A percentile compares a stretch with the other conserved stretches of the same genome.
phyloP scores from a whole-genome alignment of 331 rosid species.

The Pyrus hybrid region DNA sequence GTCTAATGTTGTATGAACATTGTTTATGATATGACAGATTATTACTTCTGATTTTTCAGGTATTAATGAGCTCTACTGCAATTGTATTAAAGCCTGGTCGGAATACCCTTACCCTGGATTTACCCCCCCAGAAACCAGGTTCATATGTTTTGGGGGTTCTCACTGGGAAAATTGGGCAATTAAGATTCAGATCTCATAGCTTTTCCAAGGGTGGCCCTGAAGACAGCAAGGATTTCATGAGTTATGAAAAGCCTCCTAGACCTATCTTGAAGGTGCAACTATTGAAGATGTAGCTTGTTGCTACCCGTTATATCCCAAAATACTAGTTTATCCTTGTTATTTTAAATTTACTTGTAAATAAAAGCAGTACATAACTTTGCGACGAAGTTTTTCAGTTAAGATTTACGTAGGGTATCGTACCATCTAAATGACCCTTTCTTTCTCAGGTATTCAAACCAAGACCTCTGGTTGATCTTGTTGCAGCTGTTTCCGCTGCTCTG shows the following conservation, averaged over 20 bases:
- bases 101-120: constrained; percentile 72
- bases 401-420: not conserved
- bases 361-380: not conserved
- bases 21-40: not conserved
- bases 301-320: not conserved
- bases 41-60: constrained; percentile 42
- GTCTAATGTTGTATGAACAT: constrained; percentile 1
- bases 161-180: constrained; percentile 89
- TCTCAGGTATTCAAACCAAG: constrained; percentile 80
- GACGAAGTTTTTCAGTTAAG: not conserved
- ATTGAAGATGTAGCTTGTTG: not conserved
- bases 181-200: constrained; percentile 89
- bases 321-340: not conserved
- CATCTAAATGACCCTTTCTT: constrained; percentile 17
- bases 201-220: constrained; percentile 94
- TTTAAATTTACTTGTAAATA: not conserved
- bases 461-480: constrained; percentile 88
- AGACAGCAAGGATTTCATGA: constrained; percentile 88
- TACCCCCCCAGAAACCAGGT: constrained; percentile 97
- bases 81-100: constrained; percentile 86
- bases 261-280: constrained; percentile 81
- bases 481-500: constrained; percentile 87
- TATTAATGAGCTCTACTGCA: constrained; percentile 63
- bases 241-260: constrained; percentile 90
- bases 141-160: constrained; percentile 95